Base-by-base conservation (phyloP, 1,284 basidiomycete genomes). In the Malassezia obtusa region DNA sequence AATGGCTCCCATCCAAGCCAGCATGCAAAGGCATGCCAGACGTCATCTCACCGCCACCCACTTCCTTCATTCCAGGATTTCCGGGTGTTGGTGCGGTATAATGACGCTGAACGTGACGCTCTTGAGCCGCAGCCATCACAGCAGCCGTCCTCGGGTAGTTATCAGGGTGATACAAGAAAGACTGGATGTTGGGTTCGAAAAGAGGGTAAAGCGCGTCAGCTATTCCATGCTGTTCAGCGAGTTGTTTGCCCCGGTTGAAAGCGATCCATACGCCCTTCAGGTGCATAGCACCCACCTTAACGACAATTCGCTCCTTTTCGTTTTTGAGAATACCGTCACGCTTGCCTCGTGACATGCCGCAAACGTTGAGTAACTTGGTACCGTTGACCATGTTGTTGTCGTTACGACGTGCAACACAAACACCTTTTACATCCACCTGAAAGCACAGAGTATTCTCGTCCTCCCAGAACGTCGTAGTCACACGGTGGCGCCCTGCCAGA, bases 301-400 rank as follows among this genome's bases (percentile, higher is more conserved):
- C 71, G 32, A 73, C 71, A 39, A 72, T 64, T n/a, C 71, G 61
- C 50, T 71, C 70, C 63, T 72, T 72, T 45, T 73, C 69, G 52
- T 72, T 72, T 48, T 73, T 73, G 33, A 73, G 55, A 45, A 73
- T 72, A 37, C 69, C 70, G 50, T 73, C 71, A 24, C 71, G 67
- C 60, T 73, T 73, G 21, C 71, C 71, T 33, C 71, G 69, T 28
- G 71, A 69, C 71, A 73, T 71, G 45, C 65, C 65, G 56, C 68
- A 71, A 24, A 71, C 69, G 49, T 73, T 73, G 47, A 73, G 61
- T 5, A 73, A 59, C 61, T 73, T 73, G 40, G 71, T 73, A 37
- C 71, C 71, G 57, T 73, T 73, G 58, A 73, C 67, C 71, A 73
- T 73, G 63, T 71, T 71, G 60, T 73, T 73, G 58, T 73, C 68